Evolutionary conservation across 129 eudicot genomes (phyloP).

Genomic region (Smallanthus sonchifolius): DNA sequence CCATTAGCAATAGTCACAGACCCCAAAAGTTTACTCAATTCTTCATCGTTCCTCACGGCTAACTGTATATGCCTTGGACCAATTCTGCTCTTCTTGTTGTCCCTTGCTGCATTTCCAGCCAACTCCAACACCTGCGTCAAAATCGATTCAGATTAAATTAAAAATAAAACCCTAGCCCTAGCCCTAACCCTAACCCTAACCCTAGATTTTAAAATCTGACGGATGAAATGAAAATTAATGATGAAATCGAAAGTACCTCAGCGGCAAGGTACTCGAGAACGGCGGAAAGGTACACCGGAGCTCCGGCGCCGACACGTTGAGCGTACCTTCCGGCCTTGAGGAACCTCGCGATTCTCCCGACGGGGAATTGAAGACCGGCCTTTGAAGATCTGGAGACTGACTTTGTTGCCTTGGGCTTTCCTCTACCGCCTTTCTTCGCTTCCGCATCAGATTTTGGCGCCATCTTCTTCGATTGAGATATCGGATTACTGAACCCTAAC

Average conservation of each 20-base stretch:
- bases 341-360: constrained; percentile 46
- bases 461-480: constrained; percentile 7
- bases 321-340: constrained; percentile 39
- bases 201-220: background rate
- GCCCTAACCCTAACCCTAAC: background rate
- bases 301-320: constrained; percentile 47
- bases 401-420: constrained; percentile 34
- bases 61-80: constrained; percentile 66
- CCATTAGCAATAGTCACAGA: constrained; percentile 67
- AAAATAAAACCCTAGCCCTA: background rate
- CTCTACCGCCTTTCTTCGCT: constrained; percentile 39
- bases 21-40: constrained; percentile 59
- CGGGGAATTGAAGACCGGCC: constrained; percentile 48
- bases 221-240: background rate
- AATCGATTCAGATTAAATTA: background rate
- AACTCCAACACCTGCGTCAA: constrained; percentile 51
- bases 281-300: constrained; percentile 44
- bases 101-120: constrained; percentile 36
- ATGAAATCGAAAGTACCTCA: constrained; percentile 18
- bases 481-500: background rate
- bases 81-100: constrained; percentile 58
- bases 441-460: constrained; percentile 7
- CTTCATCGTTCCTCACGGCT: constrained; percentile 77
- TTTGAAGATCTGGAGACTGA: constrained; percentile 37
- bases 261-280: constrained; percentile 50